Evolutionary conservation across 208 protist genomes (phyloP).

Genomic region (Porcisia deanei): DNA sequence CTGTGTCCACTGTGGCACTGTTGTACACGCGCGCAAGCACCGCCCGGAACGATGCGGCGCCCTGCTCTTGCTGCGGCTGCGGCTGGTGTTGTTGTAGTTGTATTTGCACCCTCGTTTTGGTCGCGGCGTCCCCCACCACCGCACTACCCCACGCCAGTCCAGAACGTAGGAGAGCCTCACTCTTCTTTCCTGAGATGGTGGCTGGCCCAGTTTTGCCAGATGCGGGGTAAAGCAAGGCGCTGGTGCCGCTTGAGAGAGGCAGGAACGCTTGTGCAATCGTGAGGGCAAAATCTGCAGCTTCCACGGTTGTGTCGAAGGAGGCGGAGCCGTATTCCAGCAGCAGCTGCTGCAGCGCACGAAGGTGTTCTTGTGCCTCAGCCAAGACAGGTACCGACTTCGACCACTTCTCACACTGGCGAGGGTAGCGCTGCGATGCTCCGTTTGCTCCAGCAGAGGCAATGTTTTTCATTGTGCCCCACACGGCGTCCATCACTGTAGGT

Average conservation of each 20-base stretch:
- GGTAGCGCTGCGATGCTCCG: neutral
- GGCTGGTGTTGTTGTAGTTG: conserved; percentile 19
- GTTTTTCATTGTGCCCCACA: conserved; percentile 24
- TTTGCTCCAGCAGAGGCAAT: neutral
- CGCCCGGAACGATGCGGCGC: neutral
- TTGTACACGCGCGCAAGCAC: conserved; percentile 39
- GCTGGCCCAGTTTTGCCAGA: neutral
- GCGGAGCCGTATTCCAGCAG: conserved; percentile 43
- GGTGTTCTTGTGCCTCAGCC: conserved; percentile 10
- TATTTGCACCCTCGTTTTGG: conserved; percentile 27
- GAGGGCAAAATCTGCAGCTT: conserved; percentile 56
- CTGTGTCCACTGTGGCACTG: conserved; percentile 64
- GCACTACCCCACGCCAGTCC: conserved; percentile 35
- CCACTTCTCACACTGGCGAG: conserved; percentile 11
- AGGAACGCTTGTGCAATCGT: conserved; percentile 56
- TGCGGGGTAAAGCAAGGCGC: neutral
- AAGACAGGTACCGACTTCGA: neutral
- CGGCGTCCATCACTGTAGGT: conserved; percentile 23
- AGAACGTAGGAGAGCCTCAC: conserved; percentile 22
- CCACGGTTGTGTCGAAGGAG: conserved; percentile 61
- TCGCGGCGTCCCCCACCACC: conserved; percentile 25
- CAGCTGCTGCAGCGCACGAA: conserved; percentile 22
- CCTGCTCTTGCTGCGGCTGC: conserved; percentile 16
- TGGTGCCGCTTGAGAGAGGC: conserved; percentile 26
- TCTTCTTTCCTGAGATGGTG: neutral